These are phyloP conservation scores for Fraxinus xanthoxyloides DNA, from an alignment of 305 asterid genomes.

Conservation along the genomic window DNA sequence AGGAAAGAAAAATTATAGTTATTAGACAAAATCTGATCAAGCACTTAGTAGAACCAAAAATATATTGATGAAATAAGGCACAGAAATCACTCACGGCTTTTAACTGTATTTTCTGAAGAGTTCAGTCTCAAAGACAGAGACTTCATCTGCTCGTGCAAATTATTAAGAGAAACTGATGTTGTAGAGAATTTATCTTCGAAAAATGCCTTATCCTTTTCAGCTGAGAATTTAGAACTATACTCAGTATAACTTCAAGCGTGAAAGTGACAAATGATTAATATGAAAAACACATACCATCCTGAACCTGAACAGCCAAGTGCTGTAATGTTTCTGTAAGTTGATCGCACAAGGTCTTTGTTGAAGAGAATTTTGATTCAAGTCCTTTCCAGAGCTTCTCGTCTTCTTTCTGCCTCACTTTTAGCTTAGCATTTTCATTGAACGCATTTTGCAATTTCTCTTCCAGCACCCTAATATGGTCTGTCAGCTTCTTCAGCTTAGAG, in stretches of 20 bases:
- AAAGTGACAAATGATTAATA: constrained; percentile 4
- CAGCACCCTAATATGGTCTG: constrained; percentile 57
- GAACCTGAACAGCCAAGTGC: constrained; percentile 69
- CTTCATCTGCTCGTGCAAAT: constrained; percentile 63
- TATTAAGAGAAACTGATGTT: constrained; percentile 67
- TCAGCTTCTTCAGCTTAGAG: constrained; percentile 76
- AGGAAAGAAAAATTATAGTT: constrained; percentile 15
- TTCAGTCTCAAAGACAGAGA: constrained; percentile 64
- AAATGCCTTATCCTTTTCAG: constrained; percentile 73
- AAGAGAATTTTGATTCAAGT: constrained; percentile 77
- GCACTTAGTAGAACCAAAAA: constrained; percentile 21
- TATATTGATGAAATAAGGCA: constrained; percentile 11
- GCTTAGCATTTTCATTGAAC: constrained; percentile 81
- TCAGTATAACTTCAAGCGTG: constrained; percentile 18
- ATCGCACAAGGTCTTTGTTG: constrained; percentile 74
- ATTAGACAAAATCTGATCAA: constrained; percentile 10
- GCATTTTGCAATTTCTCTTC: constrained; percentile 91
- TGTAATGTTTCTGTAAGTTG: constrained; percentile 74
- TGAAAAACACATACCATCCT: constrained; percentile 54
- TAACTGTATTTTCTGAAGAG: constrained; percentile 65
- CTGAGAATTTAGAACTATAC: constrained; percentile 44
- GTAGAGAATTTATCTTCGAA: constrained; percentile 77
- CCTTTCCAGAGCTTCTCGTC: constrained; percentile 94
- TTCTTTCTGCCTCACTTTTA: constrained; percentile 85
- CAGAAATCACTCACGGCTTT: constrained; percentile 57